Evolutionary conservation across 2,329 filamentous ascomycete species (phyloP).

Genomic region (Fusarium sp.): DNA sequence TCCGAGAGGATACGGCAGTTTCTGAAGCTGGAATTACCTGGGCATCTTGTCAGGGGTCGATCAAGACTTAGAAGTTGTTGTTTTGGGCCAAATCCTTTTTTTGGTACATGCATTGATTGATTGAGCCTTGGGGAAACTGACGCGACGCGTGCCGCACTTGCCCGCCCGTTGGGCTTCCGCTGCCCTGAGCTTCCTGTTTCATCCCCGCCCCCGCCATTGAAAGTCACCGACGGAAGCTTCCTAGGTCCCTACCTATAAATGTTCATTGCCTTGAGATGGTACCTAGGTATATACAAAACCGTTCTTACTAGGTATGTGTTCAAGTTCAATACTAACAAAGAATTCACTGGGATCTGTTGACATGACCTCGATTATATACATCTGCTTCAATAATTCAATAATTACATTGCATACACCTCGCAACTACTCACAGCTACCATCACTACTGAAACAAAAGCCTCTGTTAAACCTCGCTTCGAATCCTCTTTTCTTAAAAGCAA

Average conservation of each 20-base stretch:
- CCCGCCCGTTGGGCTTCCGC: background rate
- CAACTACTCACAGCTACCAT: background rate
- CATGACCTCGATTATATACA: too few relatives aligned
- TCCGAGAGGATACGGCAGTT: background rate
- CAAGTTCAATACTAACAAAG: too few relatives aligned
- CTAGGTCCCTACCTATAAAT: too few relatives aligned
- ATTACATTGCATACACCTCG: background rate
- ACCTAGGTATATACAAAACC: background rate
- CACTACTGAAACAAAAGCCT: constrained; percentile 7
- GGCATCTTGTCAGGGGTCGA: constrained; percentile 40
- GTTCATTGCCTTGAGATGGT: too few relatives aligned
- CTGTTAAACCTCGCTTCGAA: background rate
- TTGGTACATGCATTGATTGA: constrained; percentile 6
- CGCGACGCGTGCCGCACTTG: constrained; percentile 38
- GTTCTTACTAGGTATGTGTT: background rate
- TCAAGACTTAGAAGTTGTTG: constrained; percentile 27
- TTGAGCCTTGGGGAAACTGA: constrained; percentile 20
- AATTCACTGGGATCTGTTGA: too few relatives aligned
- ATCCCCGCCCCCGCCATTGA: constrained; percentile 33
- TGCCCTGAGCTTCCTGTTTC: constrained; percentile 16
- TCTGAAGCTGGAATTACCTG: constrained; percentile 28
- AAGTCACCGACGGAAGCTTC: too few relatives aligned
- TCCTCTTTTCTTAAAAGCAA: constrained; percentile 23
- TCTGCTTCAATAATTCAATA: background rate
- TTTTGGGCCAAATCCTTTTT: constrained; percentile 24